These are phyloP conservation scores for Amoebophrya sp. DNA, from an alignment of 169 alveolate species.

Conservation along the genomic window DNA sequence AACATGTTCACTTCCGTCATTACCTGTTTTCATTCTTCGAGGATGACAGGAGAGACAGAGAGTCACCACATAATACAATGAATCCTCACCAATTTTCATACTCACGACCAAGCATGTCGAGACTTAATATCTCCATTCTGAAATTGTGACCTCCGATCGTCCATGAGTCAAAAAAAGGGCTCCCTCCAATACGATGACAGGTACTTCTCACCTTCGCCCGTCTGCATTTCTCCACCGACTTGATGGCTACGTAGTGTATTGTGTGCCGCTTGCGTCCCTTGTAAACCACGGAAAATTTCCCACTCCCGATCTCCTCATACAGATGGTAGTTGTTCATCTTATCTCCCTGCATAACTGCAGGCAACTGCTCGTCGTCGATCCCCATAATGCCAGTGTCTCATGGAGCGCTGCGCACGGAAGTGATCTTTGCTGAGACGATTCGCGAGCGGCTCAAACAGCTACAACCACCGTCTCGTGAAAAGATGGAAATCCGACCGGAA, in stretches of 20 bases:
- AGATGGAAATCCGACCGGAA: no score
- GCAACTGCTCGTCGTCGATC: no score
- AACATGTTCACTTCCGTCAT: conserved; percentile 52
- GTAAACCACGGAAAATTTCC: conserved; percentile 69
- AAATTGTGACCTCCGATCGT: no score
- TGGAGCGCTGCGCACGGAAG: no score
- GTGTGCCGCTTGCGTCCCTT: conserved; percentile 70
- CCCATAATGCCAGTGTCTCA: no score
- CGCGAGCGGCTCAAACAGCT: no score
- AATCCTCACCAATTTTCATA: no score
- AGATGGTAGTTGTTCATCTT: conserved; percentile 72
- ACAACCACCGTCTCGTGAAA: no score
- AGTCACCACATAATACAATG: background rate
- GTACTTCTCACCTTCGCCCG: conserved; percentile 53
- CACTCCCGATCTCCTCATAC: conserved; percentile 74
- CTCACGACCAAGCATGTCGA: no score
- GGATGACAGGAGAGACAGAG: background rate
- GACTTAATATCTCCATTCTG: no score
- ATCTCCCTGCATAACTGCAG: background rate
- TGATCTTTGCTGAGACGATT: no score
- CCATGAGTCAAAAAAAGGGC: no score
- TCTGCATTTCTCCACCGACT: conserved; percentile 63
- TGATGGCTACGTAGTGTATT: conserved; percentile 70
- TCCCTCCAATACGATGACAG: background rate
- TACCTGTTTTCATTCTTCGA: background rate